Base-by-base conservation (phyloP, 352 stramenopile species). In the Albugo laibachii region DNA sequence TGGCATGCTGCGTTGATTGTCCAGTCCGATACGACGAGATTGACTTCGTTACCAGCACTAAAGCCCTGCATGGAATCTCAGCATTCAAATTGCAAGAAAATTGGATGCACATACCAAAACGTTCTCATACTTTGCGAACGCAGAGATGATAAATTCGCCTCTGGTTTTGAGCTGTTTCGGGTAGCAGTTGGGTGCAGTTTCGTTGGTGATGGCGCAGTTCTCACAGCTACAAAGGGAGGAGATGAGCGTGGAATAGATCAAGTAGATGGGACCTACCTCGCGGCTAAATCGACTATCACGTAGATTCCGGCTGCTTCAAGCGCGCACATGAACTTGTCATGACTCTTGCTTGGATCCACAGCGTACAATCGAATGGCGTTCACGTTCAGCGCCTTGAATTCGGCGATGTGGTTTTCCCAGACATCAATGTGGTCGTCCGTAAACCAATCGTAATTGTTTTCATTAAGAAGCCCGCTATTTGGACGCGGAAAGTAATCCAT, bases 261-360 rank as follows among this genome's bases (percentile, higher is more conserved):
- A 55, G 54, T n/a, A 48, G 36, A 27, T 27, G 36, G 38, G 27
- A 2, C 31, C 1, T 49, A 55, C 1, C 63, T 54, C 14, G 65
- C 65, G 6, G 58, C 50, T 56, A 76, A 69, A 50, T 63, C 65
- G 8, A 73, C 48, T 41, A 76, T 54, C 36, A 68, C 65, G 57
- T 76, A 76, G 45, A 76, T 73, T 37, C 65, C 65, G 2, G 61
- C 65, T 20, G 65, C 39, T 27, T 65, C 55, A 42, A 65, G 52
- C 43, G 65, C 68, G 49, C 70, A 83, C 74, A 87, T 87, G 42
- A 87, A 87, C 52, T 65, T 66, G 61, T 83, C 69, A 51, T 87
- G 72, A 31, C 62, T 60, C 47, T 69, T 55, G 37, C 41, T 50
- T 18, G 71, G 66, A 56, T 87, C 68, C 6, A 87, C 65, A 18